Evolutionary conservation across 1,284 basidiomycete genomes (phyloP).

Genomic region (Rhodotorula sp.): DNA sequence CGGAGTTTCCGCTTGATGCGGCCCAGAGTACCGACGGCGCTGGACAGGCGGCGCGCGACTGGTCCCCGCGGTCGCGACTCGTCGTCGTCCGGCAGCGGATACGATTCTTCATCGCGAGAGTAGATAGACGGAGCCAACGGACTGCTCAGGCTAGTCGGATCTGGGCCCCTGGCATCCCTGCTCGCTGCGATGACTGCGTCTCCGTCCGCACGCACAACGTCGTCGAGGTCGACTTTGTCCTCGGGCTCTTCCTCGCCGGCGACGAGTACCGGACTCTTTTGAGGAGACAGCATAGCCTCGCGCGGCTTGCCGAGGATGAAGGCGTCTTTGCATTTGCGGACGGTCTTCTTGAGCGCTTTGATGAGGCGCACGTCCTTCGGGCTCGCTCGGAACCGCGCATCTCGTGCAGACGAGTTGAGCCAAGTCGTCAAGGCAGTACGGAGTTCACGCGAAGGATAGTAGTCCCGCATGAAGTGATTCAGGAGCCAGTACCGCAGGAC

Average conservation of each 20-base stretch:
- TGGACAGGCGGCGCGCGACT: conserved; percentile 40
- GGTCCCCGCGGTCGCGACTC: conserved; percentile 12
- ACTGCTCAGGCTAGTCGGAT: too few relatives aligned
- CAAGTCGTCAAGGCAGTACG: conserved; percentile 67
- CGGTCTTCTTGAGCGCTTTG: conserved; percentile 72
- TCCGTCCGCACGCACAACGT: neutral
- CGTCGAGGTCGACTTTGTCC: conserved; percentile 23
- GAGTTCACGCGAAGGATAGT: conserved; percentile 72
- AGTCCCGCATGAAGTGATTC: conserved; percentile 82
- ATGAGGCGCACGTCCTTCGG: conserved; percentile 70
- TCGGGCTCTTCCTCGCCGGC: conserved; percentile 20
- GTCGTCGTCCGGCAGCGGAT: neutral
- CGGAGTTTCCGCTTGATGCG: conserved; percentile 43
- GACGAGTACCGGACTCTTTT: neutral
- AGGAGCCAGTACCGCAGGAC: conserved; percentile 80
- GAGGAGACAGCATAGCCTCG: neutral
- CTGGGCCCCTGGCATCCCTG: neutral
- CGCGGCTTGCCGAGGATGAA: conserved; percentile 42
- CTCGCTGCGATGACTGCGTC: neutral
- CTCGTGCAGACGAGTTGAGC: conserved; percentile 67
- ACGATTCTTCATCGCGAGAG: neutral
- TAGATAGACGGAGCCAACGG: too few relatives aligned
- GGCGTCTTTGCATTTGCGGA: conserved; percentile 69
- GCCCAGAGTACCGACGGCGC: conserved; percentile 43
- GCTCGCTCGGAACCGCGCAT: conserved; percentile 64